phyloP scores from a whole-genome alignment of 176 grass and related monocot genomes.

The Phyllostachys edulis region DNA sequence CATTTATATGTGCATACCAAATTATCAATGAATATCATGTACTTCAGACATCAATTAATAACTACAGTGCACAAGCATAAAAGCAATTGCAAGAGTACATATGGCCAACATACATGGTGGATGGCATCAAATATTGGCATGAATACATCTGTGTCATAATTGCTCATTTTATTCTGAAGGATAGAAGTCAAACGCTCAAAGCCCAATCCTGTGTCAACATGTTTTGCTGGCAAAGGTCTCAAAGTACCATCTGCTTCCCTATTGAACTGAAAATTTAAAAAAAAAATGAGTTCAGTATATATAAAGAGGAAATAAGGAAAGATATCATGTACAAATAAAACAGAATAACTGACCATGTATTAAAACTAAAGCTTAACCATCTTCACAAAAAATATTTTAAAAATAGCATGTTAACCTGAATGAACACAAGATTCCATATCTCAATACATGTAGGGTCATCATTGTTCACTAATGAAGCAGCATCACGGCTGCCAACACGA shows the following conservation, averaged over 20 bases:
- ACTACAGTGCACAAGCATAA: conserved; percentile 2
- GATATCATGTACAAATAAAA: not conserved
- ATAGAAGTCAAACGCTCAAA: conserved; percentile 89
- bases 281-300: not conserved
- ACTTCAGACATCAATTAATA: not conserved
- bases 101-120: conserved; percentile 53
- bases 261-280: conserved; percentile 60
- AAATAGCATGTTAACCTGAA: conserved; percentile 60
- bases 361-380: not conserved
- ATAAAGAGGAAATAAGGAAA: not conserved
- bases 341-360: not conserved
- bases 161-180: conserved; percentile 98
- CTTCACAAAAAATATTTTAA: not conserved
- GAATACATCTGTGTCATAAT: conserved; percentile 93
- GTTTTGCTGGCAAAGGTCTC: conserved; percentile 83
- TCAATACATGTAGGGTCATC: conserved; percentile 95
- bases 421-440: conserved; percentile 98
- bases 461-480: conserved; percentile 77
- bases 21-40: conserved; percentile 25
- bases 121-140: conserved; percentile 88
- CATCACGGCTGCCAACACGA: conserved; percentile 75
- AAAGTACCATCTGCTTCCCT: conserved; percentile 74
- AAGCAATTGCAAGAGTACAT: conserved; percentile 8
- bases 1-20: conserved; percentile 21
- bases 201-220: conserved; percentile 94